phyloP scores from a whole-genome alignment of 2,329 filamentous ascomycete species.

The Calycina marina region DNA sequence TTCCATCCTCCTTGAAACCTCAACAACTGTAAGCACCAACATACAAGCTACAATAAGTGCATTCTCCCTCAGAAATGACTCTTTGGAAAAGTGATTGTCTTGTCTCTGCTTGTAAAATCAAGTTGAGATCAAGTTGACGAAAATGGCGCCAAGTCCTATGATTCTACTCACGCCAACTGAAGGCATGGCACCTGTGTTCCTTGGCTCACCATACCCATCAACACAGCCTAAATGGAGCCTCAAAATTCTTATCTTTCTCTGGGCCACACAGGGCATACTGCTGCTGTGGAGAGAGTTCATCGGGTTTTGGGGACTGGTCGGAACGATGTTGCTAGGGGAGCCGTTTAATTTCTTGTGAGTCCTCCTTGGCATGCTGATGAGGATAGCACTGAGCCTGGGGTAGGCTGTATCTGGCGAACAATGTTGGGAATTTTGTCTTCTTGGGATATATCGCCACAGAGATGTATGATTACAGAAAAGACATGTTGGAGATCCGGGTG shows the following conservation, averaged over 20 bases:
- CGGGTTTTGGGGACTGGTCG: not conserved
- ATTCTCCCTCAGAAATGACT: too few relatives aligned
- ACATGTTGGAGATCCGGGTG: not conserved
- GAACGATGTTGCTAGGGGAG: not conserved
- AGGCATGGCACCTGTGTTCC: not conserved
- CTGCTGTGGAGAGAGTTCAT: not conserved
- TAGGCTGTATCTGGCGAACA: not conserved
- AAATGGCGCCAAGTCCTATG: too few relatives aligned
- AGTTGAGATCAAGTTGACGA: too few relatives aligned
- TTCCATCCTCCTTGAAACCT: too few relatives aligned
- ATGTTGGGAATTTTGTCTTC: not conserved
- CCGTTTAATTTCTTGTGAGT: not conserved
- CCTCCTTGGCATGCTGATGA: not conserved
- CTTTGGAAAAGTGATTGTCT: too few relatives aligned
- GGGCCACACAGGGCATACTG: not conserved
- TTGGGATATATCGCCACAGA: not conserved
- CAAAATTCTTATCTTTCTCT: not conserved
- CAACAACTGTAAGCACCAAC: too few relatives aligned
- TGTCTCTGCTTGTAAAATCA: too few relatives aligned
- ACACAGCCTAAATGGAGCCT: not conserved
- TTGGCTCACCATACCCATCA: not conserved
- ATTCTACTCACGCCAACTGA: not conserved
- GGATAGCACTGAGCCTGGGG: not conserved
- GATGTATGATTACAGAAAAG: not conserved
- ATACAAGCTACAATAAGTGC: too few relatives aligned